Conservation (phyloP, 108 stramenopile genomes). For the Schizochytrium sp. region DNA sequence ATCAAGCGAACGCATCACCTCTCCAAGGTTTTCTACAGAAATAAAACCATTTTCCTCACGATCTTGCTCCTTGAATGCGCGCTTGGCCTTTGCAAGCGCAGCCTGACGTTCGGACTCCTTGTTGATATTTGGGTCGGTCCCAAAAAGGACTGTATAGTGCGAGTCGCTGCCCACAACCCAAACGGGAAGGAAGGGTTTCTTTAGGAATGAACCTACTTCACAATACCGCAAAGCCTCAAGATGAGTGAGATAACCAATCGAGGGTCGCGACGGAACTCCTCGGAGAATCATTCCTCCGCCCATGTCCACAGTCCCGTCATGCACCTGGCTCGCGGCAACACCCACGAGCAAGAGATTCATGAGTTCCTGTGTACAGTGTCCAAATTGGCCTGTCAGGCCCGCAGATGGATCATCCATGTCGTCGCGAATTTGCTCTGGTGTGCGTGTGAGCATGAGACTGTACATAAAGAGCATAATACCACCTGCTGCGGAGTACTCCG, state of each 20-base stretch:
- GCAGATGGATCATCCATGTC: conserved; percentile 83
- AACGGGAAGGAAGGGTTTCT: conserved; percentile 83
- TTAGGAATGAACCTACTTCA: conserved; percentile 85
- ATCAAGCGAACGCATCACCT: conserved; percentile 32
- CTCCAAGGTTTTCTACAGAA: conserved; percentile 32
- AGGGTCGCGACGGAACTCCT: conserved; percentile 82
- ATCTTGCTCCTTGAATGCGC: conserved; percentile 63
- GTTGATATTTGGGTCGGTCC: conserved; percentile 70
- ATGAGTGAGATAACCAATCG: conserved; percentile 85
- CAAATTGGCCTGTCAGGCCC: conserved; percentile 82
- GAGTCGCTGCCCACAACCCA: conserved; percentile 85
- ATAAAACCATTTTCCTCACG: not conserved
- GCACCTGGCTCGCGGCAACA: conserved; percentile 85
- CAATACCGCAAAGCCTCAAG: conserved; percentile 83
- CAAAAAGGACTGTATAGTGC: conserved; percentile 88
- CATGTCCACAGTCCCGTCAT: conserved; percentile 82
- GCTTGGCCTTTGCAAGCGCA: not conserved
- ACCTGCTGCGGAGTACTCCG: conserved; percentile 65
- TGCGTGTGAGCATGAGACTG: conserved; percentile 78
- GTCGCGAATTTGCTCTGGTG: conserved; percentile 66
- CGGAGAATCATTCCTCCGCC: conserved; percentile 66
- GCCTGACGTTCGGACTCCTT: not conserved
- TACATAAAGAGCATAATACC: conserved; percentile 84
- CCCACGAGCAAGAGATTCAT: conserved; percentile 86
- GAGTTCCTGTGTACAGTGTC: conserved; percentile 88